Evolutionary conservation across 352 stramenopile species (phyloP), one percentile per base, ranked within the genome.

Genomic region (Phytophthora colocasiae): DNA sequence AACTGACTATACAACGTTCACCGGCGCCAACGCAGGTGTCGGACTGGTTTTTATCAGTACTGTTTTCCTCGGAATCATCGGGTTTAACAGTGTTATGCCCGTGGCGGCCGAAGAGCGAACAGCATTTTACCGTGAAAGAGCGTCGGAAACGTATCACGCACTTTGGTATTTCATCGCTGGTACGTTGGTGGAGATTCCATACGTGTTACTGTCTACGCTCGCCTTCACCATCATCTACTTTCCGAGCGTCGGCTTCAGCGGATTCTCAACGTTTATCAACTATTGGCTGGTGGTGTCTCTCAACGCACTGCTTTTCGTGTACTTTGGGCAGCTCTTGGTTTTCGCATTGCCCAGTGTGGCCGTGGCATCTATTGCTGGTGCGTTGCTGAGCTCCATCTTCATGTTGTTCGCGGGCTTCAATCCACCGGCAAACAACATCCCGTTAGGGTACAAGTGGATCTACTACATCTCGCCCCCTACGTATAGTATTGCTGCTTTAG

Each of bases 81-180:
- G 76, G 27, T 89, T 97, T 43, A 82, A 95, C 55, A 91, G 71
- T 10, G 81, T 94, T 19, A 75, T 97, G 44, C 79, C 89, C 10
- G 71, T 97, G 3, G 83, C 93, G 22, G 73, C 88, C 48, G 80
- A 85, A 9, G 90, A 98, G 52, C 80, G 94, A 36, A 92, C 93
- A 22, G 87, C 93, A 14, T 57, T 96, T 69, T 98, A 98, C 79
- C 80, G 93, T 6, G 94, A 98, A 67, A 91, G 96, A 26, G 83
- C 89, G 14, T 83, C 91, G 15, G 67, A 94, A 65, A 98, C 96
- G 60, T 99, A 99, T 64, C 81, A 89, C 45, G 70, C 87, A 27
- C 59, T 85, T 2, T 88, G 90, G 65, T 95, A 98, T 60, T 87
- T 85, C 24, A 62, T 97, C 8, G 83, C 87, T 3, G 86, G 84